Conservation (phyloP, 2,329 filamentous ascomycete species). For the Uncinocarpus reesii region DNA sequence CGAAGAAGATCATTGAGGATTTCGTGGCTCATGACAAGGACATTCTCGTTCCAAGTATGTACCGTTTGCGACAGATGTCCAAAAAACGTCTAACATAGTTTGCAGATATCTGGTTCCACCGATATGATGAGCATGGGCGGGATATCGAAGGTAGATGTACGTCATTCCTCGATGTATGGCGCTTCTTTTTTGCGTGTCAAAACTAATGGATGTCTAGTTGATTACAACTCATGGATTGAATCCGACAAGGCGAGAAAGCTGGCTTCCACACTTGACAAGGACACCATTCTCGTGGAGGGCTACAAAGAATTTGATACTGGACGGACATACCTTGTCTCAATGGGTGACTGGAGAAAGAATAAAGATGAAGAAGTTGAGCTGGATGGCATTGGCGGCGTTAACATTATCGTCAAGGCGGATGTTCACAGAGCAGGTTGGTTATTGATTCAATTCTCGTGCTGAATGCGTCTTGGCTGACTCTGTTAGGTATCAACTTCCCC, state of each 20-base stretch:
- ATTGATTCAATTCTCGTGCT: background rate
- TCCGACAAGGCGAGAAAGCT: conserved; percentile 73
- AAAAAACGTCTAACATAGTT: conserved; percentile 12
- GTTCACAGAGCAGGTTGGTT: conserved; percentile 79
- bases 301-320: conserved; percentile 92
- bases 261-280: conserved; percentile 60
- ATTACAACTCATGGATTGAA: conserved; percentile 99
- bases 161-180: conserved; percentile 27
- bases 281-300: conserved; percentile 81
- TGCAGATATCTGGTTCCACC: conserved; percentile 91
- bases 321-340: conserved; percentile 74
- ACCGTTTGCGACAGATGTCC: conserved; percentile 2
- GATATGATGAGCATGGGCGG: conserved; percentile 58
- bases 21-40: conserved; percentile 91
- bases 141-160: conserved; percentile 93
- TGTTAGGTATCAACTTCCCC: conserved; percentile 86
- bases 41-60: conserved; percentile 85
- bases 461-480: conserved; percentile 20
- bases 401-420: conserved; percentile 94
- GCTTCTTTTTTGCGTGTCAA: background rate
- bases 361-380: conserved; percentile 87
- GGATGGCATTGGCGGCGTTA: conserved; percentile 93
- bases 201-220: conserved; percentile 48
- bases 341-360: conserved; percentile 87
- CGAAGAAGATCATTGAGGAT: conserved; percentile 79